Base-by-base conservation (phyloP, 257 asterid genomes). In the Lycium ferocissimum region DNA sequence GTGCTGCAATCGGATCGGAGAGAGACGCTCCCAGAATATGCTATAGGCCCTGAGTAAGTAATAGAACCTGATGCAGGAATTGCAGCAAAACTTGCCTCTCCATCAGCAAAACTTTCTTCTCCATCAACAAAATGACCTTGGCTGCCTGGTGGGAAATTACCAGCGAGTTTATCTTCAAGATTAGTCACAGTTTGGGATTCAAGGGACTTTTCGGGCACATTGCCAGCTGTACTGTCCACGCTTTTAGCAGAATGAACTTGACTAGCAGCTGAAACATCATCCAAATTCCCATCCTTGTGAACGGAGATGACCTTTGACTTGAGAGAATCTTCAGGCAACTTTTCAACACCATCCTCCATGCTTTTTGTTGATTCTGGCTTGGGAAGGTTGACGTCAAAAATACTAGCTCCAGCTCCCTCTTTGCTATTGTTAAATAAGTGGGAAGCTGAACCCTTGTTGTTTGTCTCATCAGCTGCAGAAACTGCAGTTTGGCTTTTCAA, bases 1-100 rank as follows among this genome's bases (percentile, higher is more conserved):
- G 98, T 88, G 88, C 99, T 97, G 91, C 94, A 92, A 70, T 95
- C 98, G 1, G 99, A 97, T 69, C 98, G 94, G 86, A 90, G 91
- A 82, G 99, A 97, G 61, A 88, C 63, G 92, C 94, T 97, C 18
- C 98, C 98, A 0, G 98, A 92, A 84, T 62, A 79, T 6, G 96
- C 85, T 51, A 93, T 87, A 17, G 94, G 96, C 79, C 97, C 98
- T 0, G 99, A 93, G 86, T 85, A 91, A 62, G 93, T 86, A 38
- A 92, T 86, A 56, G 88, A 88, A 85, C 92, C 92, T 51, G 91
- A 82, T 7, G 71, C 45, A 80, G 88, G 88, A 67, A 88, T 88
- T 49, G 91, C 89, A 26, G 98, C 90, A 92, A 94, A 95, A 83
- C 99, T 96, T 1, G 94, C 73, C 89, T 96, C 97, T 56, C 97